Base-by-base conservation (phyloP, 2,329 filamentous ascomycete species). In the Fusarium haematococcum region DNA sequence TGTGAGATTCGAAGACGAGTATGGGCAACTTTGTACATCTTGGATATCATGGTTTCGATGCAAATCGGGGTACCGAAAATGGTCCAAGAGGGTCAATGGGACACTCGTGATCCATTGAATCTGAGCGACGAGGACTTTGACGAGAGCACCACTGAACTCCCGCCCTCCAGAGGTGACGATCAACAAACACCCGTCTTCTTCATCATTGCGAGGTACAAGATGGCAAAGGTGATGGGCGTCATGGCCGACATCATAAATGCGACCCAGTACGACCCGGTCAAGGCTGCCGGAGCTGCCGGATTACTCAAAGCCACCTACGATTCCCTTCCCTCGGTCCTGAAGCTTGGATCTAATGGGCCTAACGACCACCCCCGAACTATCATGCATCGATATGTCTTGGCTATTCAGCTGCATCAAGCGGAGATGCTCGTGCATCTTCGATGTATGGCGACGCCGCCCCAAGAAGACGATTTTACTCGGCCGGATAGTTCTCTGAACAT, bases 1-100 rank as follows among this genome's bases (percentile, higher is more conserved):
- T 58, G 63, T 2, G 67, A 69, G 16, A 69, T 69, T 35, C 59
- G 67, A 27, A 52, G 67, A 14, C 67, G 67, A 3, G 18, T 67
- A 9, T 69, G 67, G 67, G 10, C 57, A 6, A 45, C 35, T 5
- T 43, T 69, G 0, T 63, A 63, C n/a, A 43, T 59, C 2, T 35
- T 45, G 2, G 67, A 69, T 32, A 23, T 63, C 5, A 37, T 63
- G 50, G 18, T 52, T 5, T 57, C 67, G 5, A 58, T 67, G 50
- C 63, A 69, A 45, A n/a, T 67, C 27, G 67, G 67, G 2, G 57
- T 52, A 7, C 63, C 63, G 4, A 61, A 59, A 14, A 59, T 67
- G 58, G 32, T 69, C 9, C 25, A 63, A 14, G 67, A 69, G n/a
- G 41, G 58, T 1, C 41, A 58, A 18, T 69, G 63, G 50, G 67